Conservation (phyloP, 352 stramenopile species). For the Pythium biforme region DNA sequence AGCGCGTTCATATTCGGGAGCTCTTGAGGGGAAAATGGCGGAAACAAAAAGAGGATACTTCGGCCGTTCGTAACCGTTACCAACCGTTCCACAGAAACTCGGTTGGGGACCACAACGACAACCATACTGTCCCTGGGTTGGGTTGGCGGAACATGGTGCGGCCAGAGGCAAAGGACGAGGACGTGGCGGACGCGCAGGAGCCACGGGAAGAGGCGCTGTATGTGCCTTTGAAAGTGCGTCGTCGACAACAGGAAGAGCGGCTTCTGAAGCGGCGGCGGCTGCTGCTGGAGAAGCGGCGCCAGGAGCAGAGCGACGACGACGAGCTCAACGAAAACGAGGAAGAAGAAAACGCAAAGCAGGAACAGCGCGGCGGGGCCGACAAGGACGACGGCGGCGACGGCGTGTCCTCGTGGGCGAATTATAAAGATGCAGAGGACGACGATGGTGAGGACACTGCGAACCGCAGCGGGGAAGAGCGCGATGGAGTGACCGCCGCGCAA, state of each 20-base stretch:
- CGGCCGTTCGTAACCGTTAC: constrained; percentile 1
- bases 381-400: constrained; percentile 10
- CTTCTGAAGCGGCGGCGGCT: constrained; percentile 47
- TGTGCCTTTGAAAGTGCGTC: constrained; percentile 77
- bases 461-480: constrained; percentile 5
- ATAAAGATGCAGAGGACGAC: not conserved
- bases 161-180: not conserved
- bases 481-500: constrained; percentile 20
- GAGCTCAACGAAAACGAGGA: constrained; percentile 20
- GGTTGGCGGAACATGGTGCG: not conserved
- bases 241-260: constrained; percentile 65
- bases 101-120: not conserved
- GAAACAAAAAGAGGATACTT: not conserved
- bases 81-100: not conserved
- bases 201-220: constrained; percentile 56
- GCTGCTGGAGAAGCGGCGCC: constrained; percentile 51
- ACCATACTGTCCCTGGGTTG: too few relatives aligned
- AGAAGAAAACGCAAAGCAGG: constrained; percentile 7
- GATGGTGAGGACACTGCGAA: not conserved
- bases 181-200: not conserved
- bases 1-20: constrained; percentile 30
- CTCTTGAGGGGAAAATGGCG: too few relatives aligned
- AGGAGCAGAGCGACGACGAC: constrained; percentile 33
- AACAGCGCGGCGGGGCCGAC: too few relatives aligned
- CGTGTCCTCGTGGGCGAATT: not conserved